Percentiles rank a stretch among this genome's conserved stretches.
Conservation (phyloP, 2,329 filamentous ascomycete genomes). For the Aspergillus udagawae region DNA sequence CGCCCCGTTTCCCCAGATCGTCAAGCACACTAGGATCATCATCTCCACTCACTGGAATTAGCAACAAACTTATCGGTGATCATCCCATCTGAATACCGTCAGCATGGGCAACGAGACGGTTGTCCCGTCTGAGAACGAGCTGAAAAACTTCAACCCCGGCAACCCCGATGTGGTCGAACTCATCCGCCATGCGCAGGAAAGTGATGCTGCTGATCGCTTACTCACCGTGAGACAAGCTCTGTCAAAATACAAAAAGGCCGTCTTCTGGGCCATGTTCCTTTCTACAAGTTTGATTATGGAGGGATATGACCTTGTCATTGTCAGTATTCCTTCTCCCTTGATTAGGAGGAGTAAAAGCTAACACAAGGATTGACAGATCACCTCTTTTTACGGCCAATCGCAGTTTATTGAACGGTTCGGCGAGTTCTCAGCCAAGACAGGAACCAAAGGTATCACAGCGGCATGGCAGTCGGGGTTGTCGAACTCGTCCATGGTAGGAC, state of each 20-base stretch:
- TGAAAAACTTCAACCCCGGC: background rate
- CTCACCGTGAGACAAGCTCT: conserved; percentile 22
- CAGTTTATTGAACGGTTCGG: conserved; percentile 8
- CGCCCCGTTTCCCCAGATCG: background rate
- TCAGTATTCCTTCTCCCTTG: background rate
- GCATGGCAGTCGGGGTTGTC: conserved; percentile 26
- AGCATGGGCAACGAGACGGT: background rate
- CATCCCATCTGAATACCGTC: background rate
- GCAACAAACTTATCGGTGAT: background rate
- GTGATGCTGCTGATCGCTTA: conserved; percentile 20
- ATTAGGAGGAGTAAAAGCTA: background rate
- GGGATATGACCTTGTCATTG: conserved; percentile 19
- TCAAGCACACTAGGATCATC: background rate
- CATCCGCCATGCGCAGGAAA: conserved; percentile 10
- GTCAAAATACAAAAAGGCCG: conserved; percentile 24
- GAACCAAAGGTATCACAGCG: conserved; percentile 15
- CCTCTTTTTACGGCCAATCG: conserved; percentile 8
- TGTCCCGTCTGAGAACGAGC: background rate
- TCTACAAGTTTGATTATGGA: conserved; percentile 28
- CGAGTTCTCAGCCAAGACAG: background rate
- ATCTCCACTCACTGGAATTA: background rate
- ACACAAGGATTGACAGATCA: background rate
- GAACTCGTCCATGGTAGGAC: conserved; percentile 12
- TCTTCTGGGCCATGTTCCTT: conserved; percentile 24
- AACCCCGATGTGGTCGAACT: background rate